These are phyloP conservation scores for Talaromyces wortmannii DNA, from an alignment of 495 filamentous ascomycete genomes.

Conservation along the genomic window DNA sequence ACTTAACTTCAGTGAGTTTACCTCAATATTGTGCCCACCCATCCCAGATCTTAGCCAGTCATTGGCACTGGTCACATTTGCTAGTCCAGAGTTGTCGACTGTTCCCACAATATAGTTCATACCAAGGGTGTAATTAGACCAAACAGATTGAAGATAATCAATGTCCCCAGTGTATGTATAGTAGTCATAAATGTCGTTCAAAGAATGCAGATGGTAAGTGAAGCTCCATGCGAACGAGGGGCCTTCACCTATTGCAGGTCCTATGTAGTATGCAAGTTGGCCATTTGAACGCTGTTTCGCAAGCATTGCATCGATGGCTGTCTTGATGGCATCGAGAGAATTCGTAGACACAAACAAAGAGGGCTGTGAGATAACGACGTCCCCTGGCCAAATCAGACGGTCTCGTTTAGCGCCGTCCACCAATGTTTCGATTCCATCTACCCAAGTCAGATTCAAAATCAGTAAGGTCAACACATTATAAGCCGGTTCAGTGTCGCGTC, in stretches of 20 bases:
- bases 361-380: slow-evolving; percentile 50
- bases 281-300: no score
- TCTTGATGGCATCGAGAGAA: slow-evolving; percentile 44
- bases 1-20: not conserved
- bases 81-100: slow-evolving; percentile 36
- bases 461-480: no score
- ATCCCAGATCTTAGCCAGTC: slow-evolving; percentile 42
- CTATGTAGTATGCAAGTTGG: no score
- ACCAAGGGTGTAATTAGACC: slow-evolving; percentile 36
- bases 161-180: slow-evolving; percentile 44
- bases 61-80: slow-evolving; percentile 33
- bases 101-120: slow-evolving; percentile 39
- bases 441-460: slow-evolving; percentile 19
- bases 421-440: slow-evolving; percentile 41
- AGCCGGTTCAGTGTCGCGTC: no score
- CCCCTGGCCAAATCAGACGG: slow-evolving; percentile 50
- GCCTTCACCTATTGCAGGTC: no score
- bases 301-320: no score
- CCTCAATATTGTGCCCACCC: slow-evolving; percentile 17
- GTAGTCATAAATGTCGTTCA: slow-evolving; percentile 49
- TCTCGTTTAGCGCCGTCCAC: slow-evolving; percentile 54
- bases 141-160: slow-evolving; percentile 34
- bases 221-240: slow-evolving; percentile 15
- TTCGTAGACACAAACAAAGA: slow-evolving; percentile 46
- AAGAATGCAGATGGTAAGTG: slow-evolving; percentile 52